A percentile compares a stretch with the other conserved stretches of the same genome.
Conservation (phyloP, 345 rosid genomes). For the Eucalyptus urophylla region DNA sequence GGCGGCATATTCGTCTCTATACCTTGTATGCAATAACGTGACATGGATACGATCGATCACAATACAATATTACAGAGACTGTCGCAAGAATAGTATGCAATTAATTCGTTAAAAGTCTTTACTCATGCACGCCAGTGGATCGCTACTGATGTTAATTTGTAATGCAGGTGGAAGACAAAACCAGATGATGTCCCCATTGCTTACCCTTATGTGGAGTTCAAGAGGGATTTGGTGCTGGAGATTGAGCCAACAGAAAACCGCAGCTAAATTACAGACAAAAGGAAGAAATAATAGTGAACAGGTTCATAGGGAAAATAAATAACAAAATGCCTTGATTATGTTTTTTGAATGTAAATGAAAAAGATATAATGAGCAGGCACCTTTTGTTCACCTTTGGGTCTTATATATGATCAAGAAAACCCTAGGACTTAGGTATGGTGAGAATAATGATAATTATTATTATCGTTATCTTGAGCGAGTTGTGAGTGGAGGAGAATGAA, state of each 20-base stretch:
- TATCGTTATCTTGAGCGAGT: background rate
- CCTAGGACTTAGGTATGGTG: background rate
- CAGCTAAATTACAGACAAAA: background rate
- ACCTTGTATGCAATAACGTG: background rate
- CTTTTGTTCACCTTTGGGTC: background rate
- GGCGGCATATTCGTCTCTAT: background rate
- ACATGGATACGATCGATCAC: background rate
- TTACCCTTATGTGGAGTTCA: slow-evolving; percentile 72
- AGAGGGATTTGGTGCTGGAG: slow-evolving; percentile 49
- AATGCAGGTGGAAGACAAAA: slow-evolving; percentile 54
- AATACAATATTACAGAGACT: background rate
- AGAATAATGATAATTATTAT: background rate
- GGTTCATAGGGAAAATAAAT: background rate
- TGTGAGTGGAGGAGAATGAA: background rate
- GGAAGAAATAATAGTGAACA: background rate
- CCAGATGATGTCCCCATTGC: slow-evolving; percentile 68
- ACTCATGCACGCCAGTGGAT: background rate
- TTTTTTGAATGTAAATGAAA: background rate
- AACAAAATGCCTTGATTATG: background rate
- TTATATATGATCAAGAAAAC: background rate
- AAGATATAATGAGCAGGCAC: background rate
- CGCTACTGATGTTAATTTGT: background rate
- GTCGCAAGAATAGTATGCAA: background rate
- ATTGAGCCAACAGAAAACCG: slow-evolving; percentile 15
- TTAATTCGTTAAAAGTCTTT: background rate